Base-by-base conservation (phyloP, 805 yeast genomes). In the Saccharomycopsis capsularis region DNA sequence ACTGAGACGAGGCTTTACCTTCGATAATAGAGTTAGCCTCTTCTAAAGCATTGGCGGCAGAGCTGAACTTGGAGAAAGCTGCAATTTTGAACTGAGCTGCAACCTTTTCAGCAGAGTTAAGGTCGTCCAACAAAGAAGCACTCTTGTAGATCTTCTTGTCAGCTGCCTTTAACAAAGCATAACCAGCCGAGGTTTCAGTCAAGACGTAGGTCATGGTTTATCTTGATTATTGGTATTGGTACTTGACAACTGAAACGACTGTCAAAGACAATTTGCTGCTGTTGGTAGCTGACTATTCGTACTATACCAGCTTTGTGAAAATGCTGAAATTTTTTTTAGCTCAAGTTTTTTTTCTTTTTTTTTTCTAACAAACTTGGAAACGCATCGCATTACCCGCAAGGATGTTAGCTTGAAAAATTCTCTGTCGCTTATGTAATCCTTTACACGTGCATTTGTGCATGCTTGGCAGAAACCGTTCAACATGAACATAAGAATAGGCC, bases 141-240 rank as follows among this genome's bases (percentile, higher is more conserved):
- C 93, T 81, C 73, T 90, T 91, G 78, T 91, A 83, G 62, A 93
- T 83, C 76, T 91, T 91, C 76, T 93, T 93, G 76, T 93, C 98
- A 56, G 96, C 83, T 51, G 97, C 96, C 74, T 93, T 93, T 66
- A 93, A 79, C 65, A 93, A 78, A 65, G 99, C 99, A 68, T 93
- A 93, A 65, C 99, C 99, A 46, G 99, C 99, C 56, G 99, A 86
- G 57, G 99, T 93, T 75, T 93, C 99, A 54, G 98, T 85, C 67
- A 91, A 80, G 64, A 91, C 89, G 78, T 74, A 85, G 56, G 93
- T 84, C 95, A 85, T 85, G 42, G 34, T 44, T n/a, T n/a, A n/a
- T n/a, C 32, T 27, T 27, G 32, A 7, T 13, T 27, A 13, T 27
- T 27, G 7, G 32, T 27, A 7, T 27, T 13, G 7, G 32, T 27